Conservation (phyloP, 1,139 yeast species). For the Hyphopichia buzzinii region DNA sequence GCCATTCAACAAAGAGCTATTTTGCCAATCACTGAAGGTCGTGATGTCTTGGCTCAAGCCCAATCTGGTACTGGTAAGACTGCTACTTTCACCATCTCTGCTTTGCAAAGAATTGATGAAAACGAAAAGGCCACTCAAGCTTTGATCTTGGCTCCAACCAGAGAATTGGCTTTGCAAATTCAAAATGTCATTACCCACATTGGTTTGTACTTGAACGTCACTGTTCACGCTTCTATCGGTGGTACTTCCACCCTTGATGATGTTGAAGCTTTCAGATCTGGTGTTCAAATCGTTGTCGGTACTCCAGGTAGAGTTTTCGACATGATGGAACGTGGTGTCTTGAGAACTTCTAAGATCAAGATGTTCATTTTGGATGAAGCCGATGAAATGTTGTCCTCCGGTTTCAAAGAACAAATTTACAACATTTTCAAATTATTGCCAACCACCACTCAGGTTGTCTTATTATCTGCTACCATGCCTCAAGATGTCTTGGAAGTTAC, state of each 20-base stretch:
- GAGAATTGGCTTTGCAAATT: slow-evolving; percentile 97
- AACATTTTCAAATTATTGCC: slow-evolving; percentile 94
- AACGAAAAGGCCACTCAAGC: slow-evolving; percentile 82
- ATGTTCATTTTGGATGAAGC: slow-evolving; percentile 99
- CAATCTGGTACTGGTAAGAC: slow-evolving; percentile 99
- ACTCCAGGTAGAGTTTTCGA: slow-evolving; percentile 99
- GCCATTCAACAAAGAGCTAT: slow-evolving; percentile 99
- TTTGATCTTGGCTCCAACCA: slow-evolving; percentile 95
- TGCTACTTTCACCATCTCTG: slow-evolving; percentile 97
- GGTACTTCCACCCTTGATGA: slow-evolving; percentile 94
- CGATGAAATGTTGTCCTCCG: slow-evolving; percentile 96
- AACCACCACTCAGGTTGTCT: slow-evolving; percentile 92
- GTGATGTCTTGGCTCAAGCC: slow-evolving; percentile 98
- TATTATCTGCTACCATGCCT: slow-evolving; percentile 97
- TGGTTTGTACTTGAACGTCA: slow-evolving; percentile 89
- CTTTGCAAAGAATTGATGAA: slow-evolving; percentile 89
- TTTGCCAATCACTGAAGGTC: slow-evolving; percentile 91
- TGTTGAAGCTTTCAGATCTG: slow-evolving; percentile 85
- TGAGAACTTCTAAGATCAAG: slow-evolving; percentile 86
- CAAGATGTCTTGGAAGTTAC: slow-evolving; percentile 95
- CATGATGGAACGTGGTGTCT: slow-evolving; percentile 92
- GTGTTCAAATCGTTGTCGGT: slow-evolving; percentile 97
- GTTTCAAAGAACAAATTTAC: slow-evolving; percentile 97
- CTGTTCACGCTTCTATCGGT: slow-evolving; percentile 98
- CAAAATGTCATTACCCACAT: slow-evolving; percentile 93